Evolutionary conservation across 2,329 filamentous ascomycete species (phyloP), one percentile per base, ranked within the genome.

Genomic region (Coniochaeta pulveracea): DNA sequence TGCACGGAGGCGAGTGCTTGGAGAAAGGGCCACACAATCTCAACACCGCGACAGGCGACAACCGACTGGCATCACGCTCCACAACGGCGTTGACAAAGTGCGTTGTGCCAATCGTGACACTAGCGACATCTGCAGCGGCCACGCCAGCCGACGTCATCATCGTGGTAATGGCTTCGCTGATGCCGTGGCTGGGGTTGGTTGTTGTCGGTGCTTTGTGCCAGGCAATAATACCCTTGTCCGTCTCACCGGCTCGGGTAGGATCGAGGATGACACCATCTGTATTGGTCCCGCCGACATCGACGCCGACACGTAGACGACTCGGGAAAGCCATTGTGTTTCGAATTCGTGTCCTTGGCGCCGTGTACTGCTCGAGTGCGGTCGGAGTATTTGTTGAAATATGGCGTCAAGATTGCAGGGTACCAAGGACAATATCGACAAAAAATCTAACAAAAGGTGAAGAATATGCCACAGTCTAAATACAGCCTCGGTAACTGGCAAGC

Each of bases 21-120:
- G 64, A 63, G 39, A 69, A 75, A 0, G 66, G 64, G 0, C 69
- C 66, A 26, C 64, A 69, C 5, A 75, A 57, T 5, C 71, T 61
- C 11, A 76, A 43, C 3, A 74, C 67, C 2, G 68, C 71, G 5
- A 75, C 68, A 5, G 49, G 55, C 10, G 60, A 58, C 3, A 75
- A 48, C 2, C 65, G 58, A 2, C 56, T 45, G 6, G 54, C 54
- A 38, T 75, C 69, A 26, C 63, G 55, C 46, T 74, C 67, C 1
- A 75, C 56, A 3, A 75, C 64, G 7, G 69, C 69, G 38, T 75
- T 76, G 43, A 75, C 59, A 42, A 75, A 75, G 38, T 75, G 69
- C 1, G 70, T 74, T 1, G 64, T 69, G 34, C 67, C 67, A 39
- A 72, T 68, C 3, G 64, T 66, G 10, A 71, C 59, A 38, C 61